These are phyloP conservation scores for Pseudocercospora cruenta DNA, from an alignment of 2,329 filamentous ascomycete genomes.

Conservation along the genomic window DNA sequence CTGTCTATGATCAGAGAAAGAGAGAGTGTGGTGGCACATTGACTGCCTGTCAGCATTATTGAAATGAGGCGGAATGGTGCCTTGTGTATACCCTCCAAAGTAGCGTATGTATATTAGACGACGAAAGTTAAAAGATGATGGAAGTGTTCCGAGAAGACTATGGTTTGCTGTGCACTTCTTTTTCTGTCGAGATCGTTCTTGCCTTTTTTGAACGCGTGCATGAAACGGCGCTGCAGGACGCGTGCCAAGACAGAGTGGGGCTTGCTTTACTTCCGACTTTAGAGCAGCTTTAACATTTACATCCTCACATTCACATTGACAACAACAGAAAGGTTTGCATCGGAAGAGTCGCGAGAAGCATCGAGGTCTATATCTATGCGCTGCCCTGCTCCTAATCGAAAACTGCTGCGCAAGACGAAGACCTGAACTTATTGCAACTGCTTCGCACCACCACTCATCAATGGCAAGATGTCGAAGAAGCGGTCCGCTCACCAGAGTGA, in stretches of 20 bases:
- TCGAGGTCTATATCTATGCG: background rate
- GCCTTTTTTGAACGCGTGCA: background rate
- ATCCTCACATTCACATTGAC: background rate
- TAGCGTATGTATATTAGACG: constrained; percentile 10
- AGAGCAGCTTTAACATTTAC: background rate
- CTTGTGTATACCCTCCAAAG: background rate
- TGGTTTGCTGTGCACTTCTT: background rate
- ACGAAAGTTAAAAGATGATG: background rate
- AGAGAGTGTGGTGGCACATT: background rate
- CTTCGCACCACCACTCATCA: background rate
- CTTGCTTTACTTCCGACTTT: background rate
- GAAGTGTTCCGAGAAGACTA: background rate
- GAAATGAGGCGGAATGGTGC: background rate
- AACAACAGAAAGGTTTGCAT: background rate
- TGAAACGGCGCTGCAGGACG: background rate
- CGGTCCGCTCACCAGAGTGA: background rate
- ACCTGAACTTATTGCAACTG: background rate
- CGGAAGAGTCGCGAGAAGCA: too few relatives aligned
- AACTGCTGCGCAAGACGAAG: too few relatives aligned
- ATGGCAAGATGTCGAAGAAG: background rate
- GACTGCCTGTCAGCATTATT: background rate
- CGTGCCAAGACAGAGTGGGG: background rate
- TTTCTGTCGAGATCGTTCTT: background rate
- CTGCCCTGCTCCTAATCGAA: background rate
- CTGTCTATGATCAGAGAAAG: constrained; percentile 9